These are phyloP conservation scores for Globisporangium ultimum DNA, from an alignment of 352 stramenopile genomes.

Conservation along the genomic window DNA sequence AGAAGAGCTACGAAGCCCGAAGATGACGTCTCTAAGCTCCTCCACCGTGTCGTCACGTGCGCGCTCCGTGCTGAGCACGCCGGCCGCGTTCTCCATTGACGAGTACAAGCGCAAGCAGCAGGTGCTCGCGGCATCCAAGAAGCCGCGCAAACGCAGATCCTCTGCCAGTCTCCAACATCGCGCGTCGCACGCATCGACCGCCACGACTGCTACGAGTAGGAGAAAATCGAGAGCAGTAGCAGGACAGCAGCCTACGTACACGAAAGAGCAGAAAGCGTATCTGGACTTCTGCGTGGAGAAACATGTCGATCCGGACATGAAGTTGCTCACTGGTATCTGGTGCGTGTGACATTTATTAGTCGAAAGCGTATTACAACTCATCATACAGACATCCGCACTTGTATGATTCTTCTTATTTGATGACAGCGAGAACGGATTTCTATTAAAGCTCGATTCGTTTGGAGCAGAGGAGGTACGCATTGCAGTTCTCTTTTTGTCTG, in stretches of 20 bases:
- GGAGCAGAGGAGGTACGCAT: constrained; percentile 40
- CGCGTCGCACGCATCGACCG: too few species aligned
- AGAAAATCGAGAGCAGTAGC: background rate
- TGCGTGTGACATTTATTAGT: background rate
- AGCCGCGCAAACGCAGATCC: constrained; percentile 10
- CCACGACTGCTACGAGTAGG: background rate
- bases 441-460: constrained; percentile 53
- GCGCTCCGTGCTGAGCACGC: background rate
- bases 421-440: constrained; percentile 25
- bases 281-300: constrained; percentile 56
- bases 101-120: constrained; percentile 57
- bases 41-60: background rate
- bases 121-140: constrained; percentile 28
- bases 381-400: background rate
- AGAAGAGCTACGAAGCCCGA: background rate
- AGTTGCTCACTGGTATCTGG: constrained; percentile 37
- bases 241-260: constrained; percentile 21
- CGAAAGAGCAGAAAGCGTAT: constrained; percentile 47
- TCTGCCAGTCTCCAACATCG: background rate
- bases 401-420: background rate
- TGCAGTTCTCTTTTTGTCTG: too few species aligned
- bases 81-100: constrained; percentile 47
- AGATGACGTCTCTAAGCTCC: background rate
- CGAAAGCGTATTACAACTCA: background rate
- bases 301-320: constrained; percentile 41